phyloP scores from a whole-genome alignment of 345 rosid species.

The Mangifera indica region DNA sequence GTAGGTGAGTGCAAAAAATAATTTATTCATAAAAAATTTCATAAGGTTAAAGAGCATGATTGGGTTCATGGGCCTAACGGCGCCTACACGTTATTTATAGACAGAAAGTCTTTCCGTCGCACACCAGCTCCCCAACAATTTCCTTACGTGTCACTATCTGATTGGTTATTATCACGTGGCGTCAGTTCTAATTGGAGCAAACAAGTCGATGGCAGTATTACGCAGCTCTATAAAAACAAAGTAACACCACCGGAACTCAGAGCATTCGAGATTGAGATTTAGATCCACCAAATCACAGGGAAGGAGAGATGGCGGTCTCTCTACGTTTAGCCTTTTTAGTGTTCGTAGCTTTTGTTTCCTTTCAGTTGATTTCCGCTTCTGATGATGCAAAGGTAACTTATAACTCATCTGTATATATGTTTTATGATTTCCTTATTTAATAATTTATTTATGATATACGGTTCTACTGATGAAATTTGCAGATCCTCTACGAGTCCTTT shows the following conservation, averaged over 20 bases:
- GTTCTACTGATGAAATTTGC: slow-evolving; percentile 15
- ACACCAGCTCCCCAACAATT: no score
- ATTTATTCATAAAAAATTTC: no score
- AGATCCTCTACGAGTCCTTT: slow-evolving; percentile 73
- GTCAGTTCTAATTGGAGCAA: slow-evolving; percentile 32
- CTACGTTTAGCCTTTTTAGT: slow-evolving; percentile 43
- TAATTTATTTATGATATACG: not conserved
- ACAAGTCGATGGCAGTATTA: slow-evolving; percentile 11
- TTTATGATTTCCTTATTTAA: not conserved
- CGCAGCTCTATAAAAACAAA: slow-evolving; percentile 25
- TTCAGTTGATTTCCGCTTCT: slow-evolving; percentile 47
- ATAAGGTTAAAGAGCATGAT: no score
- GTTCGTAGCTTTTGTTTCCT: slow-evolving; percentile 44
- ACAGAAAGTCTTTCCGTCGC: no score
- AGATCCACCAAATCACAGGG: not conserved
- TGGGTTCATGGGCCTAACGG: no score
- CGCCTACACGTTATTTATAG: no score
- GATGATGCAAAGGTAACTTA: slow-evolving; percentile 51
- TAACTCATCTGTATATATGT: not conserved
- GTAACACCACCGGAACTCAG: not conserved
- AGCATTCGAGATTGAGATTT: slow-evolving; percentile 8
- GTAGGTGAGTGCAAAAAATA: no score
- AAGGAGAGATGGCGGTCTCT: slow-evolving; percentile 36
- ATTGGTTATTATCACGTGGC: slow-evolving; percentile 39
- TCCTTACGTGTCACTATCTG: slow-evolving; percentile 21